Percentiles rank a stretch among this genome's conserved stretches.
phyloP scores from a whole-genome alignment of 2,329 filamentous ascomycete species.

The Aureobasidium sp. region DNA sequence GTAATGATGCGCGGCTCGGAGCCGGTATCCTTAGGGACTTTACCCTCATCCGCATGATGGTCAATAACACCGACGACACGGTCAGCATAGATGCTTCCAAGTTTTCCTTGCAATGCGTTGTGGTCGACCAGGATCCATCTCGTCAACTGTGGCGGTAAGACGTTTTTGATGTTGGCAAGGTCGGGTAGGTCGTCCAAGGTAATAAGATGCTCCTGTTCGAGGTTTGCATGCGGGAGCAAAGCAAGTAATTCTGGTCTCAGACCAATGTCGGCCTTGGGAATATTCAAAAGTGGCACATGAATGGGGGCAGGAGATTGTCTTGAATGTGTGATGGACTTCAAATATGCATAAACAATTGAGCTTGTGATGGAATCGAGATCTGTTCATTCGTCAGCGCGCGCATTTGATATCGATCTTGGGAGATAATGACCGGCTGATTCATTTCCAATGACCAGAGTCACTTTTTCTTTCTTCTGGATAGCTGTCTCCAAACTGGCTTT shows the following conservation, averaged over 20 bases:
- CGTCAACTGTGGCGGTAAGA: constrained; percentile 49
- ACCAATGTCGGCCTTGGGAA: constrained; percentile 59
- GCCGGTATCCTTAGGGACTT: constrained; percentile 41
- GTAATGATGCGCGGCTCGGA: constrained; percentile 55
- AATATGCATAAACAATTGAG: constrained; percentile 66
- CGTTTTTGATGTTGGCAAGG: constrained; percentile 42
- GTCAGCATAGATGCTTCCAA: constrained; percentile 48
- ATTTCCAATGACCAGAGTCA: constrained; percentile 48
- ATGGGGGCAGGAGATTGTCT: constrained; percentile 40
- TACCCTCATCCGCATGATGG: constrained; percentile 68
- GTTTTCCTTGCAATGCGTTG: constrained; percentile 60
- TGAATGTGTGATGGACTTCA: constrained; percentile 42
- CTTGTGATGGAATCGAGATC: constrained; percentile 77
- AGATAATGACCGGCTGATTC: constrained; percentile 41
- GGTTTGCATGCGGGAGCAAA: constrained; percentile 54
- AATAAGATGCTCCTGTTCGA: constrained; percentile 56
- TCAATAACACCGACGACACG: constrained; percentile 63
- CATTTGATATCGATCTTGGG: background rate
- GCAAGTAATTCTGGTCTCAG: constrained; percentile 67
- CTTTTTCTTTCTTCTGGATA: constrained; percentile 33
- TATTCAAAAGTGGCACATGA: constrained; percentile 67
- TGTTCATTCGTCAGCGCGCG: constrained; percentile 40
- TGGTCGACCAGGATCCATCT: constrained; percentile 74
- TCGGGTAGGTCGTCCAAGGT: constrained; percentile 54
- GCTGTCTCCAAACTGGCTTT: constrained; percentile 37